Conservation (phyloP, 371 early-diverging fungal species). For the Zychaea mexicana region DNA sequence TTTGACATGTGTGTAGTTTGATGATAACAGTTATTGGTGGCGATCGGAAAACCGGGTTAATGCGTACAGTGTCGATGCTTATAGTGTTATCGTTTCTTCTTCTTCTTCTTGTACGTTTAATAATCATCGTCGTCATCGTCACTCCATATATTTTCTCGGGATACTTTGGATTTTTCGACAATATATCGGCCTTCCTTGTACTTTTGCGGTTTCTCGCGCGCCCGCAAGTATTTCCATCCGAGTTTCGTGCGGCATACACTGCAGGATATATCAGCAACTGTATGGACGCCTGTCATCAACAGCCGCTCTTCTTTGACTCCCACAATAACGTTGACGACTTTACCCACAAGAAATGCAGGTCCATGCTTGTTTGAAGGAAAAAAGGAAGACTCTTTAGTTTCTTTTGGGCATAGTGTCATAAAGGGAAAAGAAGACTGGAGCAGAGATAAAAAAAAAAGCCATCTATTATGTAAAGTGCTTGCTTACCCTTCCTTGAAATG, state of each 20-base stretch:
- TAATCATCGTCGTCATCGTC: neutral
- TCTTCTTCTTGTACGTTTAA: no score
- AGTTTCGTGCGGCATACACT: conserved; percentile 62
- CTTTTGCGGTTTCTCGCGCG: conserved; percentile 64
- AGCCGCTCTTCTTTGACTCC: conserved; percentile 68
- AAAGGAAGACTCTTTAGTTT: neutral
- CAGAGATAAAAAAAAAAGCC: neutral
- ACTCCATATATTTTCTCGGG: conserved; percentile 53
- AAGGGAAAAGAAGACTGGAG: neutral
- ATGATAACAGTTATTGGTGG: no score
- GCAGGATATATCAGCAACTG: conserved; percentile 77
- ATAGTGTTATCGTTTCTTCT: no score
- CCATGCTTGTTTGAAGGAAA: conserved; percentile 53
- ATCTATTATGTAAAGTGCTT: neutral
- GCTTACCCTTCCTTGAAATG: conserved; percentile 24
- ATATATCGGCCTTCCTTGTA: conserved; percentile 85
- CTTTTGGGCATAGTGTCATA: neutral
- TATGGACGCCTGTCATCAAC: conserved; percentile 82
- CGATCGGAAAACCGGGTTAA: no score
- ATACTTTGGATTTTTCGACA: conserved; percentile 63
- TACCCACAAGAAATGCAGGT: conserved; percentile 67
- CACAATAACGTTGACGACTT: conserved; percentile 61
- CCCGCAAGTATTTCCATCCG: conserved; percentile 81
- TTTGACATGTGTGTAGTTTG: no score
- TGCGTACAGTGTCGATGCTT: no score